Percentiles rank a stretch among this genome's conserved stretches.
Conservation (phyloP, 73 alveolate genomes). For the Paramecium sexaurelia region DNA sequence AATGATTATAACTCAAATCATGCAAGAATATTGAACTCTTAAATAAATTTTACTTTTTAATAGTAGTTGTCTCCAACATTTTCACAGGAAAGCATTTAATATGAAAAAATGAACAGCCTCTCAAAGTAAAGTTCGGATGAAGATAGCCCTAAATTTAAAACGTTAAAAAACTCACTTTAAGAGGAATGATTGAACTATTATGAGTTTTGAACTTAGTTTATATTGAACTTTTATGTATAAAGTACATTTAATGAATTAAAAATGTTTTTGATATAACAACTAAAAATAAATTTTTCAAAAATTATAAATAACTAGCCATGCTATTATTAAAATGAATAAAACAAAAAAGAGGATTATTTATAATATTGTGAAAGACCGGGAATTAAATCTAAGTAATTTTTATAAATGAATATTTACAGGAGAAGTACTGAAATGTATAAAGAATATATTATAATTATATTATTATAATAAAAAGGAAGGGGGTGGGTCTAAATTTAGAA, state of each 20-base stretch:
- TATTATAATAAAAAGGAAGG: too few relatives aligned
- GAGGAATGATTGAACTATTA: not conserved
- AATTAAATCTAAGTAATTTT: too few relatives aligned
- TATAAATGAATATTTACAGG: too few relatives aligned
- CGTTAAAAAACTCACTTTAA: not conserved
- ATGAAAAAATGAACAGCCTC: not conserved
- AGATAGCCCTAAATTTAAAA: not conserved
- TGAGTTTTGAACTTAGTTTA: not conserved
- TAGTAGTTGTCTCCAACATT: not conserved
- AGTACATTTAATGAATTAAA: not conserved
- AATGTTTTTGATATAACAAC: not conserved
- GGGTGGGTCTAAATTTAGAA: too few relatives aligned
- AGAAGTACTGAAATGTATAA: too few relatives aligned
- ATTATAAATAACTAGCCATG: too few relatives aligned
- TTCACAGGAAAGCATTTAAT: not conserved
- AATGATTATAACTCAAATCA: not conserved
- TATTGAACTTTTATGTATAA: not conserved
- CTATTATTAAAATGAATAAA: too few relatives aligned
- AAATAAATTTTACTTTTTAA: not conserved
- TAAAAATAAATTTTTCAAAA: not conserved
- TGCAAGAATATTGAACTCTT: not conserved
- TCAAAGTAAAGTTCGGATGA: not conserved
- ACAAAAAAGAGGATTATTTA: too few relatives aligned
- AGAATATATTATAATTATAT: too few relatives aligned
- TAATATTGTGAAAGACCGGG: too few relatives aligned